Evolutionary conservation across 2,329 filamentous ascomycete species (phyloP).

Genomic region (Immersiporthe knoxdaviesiana): DNA sequence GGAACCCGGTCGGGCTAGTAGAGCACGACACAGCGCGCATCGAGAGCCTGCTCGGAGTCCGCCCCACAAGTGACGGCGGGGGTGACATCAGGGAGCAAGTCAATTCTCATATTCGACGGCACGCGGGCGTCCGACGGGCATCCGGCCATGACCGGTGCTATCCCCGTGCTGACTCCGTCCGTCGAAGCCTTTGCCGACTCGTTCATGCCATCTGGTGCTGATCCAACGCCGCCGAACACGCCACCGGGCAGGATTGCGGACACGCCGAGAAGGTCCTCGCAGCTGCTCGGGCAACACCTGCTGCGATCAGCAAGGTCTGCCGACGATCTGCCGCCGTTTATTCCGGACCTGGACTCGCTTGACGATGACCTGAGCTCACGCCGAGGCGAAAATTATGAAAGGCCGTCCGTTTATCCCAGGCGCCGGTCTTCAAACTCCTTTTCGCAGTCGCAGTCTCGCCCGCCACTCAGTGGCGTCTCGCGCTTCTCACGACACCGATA

Average conservation of each 20-base stretch:
- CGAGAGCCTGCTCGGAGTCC: constrained; percentile 46
- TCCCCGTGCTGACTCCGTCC: constrained; percentile 49
- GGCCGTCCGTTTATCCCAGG: constrained; percentile 39
- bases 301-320: constrained; percentile 42
- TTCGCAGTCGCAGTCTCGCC: constrained; percentile 39
- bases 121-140: constrained; percentile 52
- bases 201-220: constrained; percentile 51
- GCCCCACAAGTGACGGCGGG: constrained; percentile 56
- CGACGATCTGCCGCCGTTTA: constrained; percentile 51
- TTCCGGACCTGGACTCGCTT: constrained; percentile 50
- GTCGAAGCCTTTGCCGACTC: constrained; percentile 58
- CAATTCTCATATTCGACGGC: constrained; percentile 84
- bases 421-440: constrained; percentile 36
- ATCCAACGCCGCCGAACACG: constrained; percentile 65
- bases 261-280: constrained; percentile 59
- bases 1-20: constrained; percentile 36
- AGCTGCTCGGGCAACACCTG: constrained; percentile 54
- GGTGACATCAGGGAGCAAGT: constrained; percentile 82
- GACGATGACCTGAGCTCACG: constrained; percentile 31
- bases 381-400: constrained; percentile 40
- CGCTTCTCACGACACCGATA: constrained; percentile 52
- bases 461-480: constrained; percentile 40
- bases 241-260: constrained; percentile 53
- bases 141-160: constrained; percentile 55
- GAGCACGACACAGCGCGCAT: constrained; percentile 51